Conservation (phyloP, 2,329 filamentous ascomycete species). For the Alternaria dauci region DNA sequence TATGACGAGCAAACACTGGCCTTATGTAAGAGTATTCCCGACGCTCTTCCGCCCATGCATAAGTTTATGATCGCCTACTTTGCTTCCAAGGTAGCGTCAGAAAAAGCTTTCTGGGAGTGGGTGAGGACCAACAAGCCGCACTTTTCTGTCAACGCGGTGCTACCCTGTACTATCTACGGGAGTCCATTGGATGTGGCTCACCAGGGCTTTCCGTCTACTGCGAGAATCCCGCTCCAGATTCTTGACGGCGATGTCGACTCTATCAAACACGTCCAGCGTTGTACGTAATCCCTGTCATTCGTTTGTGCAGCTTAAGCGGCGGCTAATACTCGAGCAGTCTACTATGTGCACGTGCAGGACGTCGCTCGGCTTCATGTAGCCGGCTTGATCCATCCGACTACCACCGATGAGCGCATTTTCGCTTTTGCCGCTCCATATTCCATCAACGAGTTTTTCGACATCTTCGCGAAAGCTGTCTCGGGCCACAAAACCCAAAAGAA, state of each 20-base stretch:
- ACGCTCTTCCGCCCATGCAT: slow-evolving; percentile 27
- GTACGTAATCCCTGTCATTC: slow-evolving; percentile 9
- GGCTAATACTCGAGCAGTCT: slow-evolving; percentile 14
- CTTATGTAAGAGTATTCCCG: slow-evolving; percentile 37
- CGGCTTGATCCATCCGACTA: slow-evolving; percentile 22
- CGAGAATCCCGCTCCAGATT: slow-evolving; percentile 15
- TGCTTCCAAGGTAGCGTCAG: slow-evolving; percentile 55
- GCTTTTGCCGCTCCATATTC: slow-evolving; percentile 18
- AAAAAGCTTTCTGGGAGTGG: slow-evolving; percentile 56
- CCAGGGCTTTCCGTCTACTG: slow-evolving; percentile 26
- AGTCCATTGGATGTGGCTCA: slow-evolving; percentile 17
- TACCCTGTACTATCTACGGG: slow-evolving; percentile 22
- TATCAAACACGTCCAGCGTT: slow-evolving; percentile 21
- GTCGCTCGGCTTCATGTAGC: slow-evolving; percentile 31
- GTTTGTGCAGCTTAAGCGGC: not conserved
- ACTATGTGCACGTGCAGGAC: slow-evolving; percentile 31
- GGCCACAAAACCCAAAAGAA: slow-evolving; percentile 12
- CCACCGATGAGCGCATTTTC: slow-evolving; percentile 25
- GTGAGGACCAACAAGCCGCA: slow-evolving; percentile 50
- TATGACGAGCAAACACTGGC: slow-evolving; percentile 47
- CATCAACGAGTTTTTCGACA: slow-evolving; percentile 22
- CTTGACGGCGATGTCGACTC: slow-evolving; percentile 22
- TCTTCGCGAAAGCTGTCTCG: slow-evolving; percentile 8
- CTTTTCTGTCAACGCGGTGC: slow-evolving; percentile 52
- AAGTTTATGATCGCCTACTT: slow-evolving; percentile 46